Evolutionary conservation across 1,284 basidiomycete genomes (phyloP).

Genomic region (Meira nashicola): DNA sequence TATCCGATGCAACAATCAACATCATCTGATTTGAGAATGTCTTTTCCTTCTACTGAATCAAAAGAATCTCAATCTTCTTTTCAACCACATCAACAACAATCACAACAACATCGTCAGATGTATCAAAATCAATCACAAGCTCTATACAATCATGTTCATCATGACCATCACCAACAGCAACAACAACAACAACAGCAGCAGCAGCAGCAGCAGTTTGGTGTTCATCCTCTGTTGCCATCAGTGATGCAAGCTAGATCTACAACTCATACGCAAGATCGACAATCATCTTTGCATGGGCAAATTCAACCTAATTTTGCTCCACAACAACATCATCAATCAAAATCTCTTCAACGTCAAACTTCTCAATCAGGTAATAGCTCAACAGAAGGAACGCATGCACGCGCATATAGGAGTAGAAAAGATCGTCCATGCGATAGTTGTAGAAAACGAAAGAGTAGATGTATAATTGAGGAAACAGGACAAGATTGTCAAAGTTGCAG

Average conservation of each 20-base stretch:
- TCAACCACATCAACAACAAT: neutral
- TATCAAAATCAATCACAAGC: neutral
- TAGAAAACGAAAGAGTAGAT: conserved; percentile 7
- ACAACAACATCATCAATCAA: neutral
- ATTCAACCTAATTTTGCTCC: no score
- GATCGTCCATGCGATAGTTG: conserved; percentile 14
- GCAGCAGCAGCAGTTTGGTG: neutral
- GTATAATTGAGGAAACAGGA: conserved; percentile 12
- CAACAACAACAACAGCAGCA: conserved; percentile 1
- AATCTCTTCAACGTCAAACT: neutral
- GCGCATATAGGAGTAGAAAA: conserved; percentile 7
- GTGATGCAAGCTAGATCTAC: neutral
- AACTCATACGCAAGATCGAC: neutral
- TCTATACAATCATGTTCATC: neutral
- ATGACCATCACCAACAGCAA: neutral
- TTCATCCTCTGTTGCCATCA: neutral
- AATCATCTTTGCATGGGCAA: neutral
- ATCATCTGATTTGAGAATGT: no score
- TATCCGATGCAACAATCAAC: no score
- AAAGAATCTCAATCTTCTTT: neutral
- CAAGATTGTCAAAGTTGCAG: conserved; percentile 12
- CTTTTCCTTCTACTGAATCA: no score
- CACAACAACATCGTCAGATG: neutral
- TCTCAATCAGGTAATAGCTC: no score
- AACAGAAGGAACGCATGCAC: neutral